Evolutionary conservation across 805 yeast species (phyloP).

Genomic region (Suhomyces pyralidae): DNA sequence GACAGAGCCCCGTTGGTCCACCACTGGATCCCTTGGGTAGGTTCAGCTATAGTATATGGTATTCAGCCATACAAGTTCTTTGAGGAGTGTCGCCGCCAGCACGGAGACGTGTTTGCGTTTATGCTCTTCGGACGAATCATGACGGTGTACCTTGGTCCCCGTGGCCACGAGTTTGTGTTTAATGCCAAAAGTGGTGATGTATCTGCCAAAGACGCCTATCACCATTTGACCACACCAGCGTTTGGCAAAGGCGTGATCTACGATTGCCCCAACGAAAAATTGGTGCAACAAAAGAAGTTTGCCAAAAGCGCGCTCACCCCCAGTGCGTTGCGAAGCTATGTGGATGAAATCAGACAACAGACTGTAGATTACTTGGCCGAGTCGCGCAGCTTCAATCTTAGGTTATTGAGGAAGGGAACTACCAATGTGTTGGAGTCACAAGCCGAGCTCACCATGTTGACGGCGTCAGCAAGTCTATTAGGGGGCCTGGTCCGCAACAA

Average conservation of each 20-base stretch:
- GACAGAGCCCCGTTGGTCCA: constrained; percentile 89
- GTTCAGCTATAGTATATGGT: constrained; percentile 85
- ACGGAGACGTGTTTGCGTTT: constrained; percentile 92
- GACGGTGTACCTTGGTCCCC: constrained; percentile 96
- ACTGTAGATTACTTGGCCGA: constrained; percentile 58
- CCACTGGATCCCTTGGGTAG: constrained; percentile 93
- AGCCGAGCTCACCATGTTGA: constrained; percentile 92
- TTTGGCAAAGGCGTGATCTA: constrained; percentile 96
- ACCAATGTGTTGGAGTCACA: constrained; percentile 75
- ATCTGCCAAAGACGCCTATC: constrained; percentile 93
- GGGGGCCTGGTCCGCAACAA: constrained; percentile 90
- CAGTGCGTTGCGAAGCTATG: constrained; percentile 78
- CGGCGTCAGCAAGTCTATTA: constrained; percentile 86
- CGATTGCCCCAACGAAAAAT: constrained; percentile 87
- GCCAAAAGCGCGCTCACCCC: constrained; percentile 85
- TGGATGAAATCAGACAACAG: constrained; percentile 83
- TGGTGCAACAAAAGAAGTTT: constrained; percentile 98
- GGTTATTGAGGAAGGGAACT: constrained; percentile 38
- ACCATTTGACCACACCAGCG: constrained; percentile 93
- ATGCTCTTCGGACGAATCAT: constrained; percentile 83
- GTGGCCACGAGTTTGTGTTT: constrained; percentile 94
- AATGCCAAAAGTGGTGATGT: constrained; percentile 88
- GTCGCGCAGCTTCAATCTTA: constrained; percentile 46
- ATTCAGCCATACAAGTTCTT: constrained; percentile 94
- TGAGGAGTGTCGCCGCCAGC: constrained; percentile 66